Evolutionary conservation across 352 stramenopile species (phyloP).

Genomic region (Lagenidium giganteum): DNA sequence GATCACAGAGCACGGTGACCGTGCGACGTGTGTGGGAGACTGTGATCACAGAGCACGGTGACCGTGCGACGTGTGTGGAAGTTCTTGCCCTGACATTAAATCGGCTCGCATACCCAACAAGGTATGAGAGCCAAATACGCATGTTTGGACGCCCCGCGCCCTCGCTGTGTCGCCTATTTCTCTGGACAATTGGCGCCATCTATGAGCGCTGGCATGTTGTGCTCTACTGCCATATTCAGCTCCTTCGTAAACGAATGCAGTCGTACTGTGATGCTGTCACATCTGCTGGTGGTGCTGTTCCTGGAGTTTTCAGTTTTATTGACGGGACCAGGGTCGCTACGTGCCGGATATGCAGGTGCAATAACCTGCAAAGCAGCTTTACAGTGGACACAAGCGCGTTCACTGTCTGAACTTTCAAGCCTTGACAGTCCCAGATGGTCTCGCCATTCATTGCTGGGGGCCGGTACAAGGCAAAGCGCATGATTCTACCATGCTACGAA

Average conservation of each 20-base stretch:
- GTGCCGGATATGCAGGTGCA: not conserved
- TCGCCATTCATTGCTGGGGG: constrained; percentile 14
- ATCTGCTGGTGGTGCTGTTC: not conserved
- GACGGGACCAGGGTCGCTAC: constrained; percentile 13
- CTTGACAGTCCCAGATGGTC: constrained; percentile 11
- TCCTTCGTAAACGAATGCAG: constrained; percentile 1
- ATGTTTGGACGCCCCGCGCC: too few species aligned
- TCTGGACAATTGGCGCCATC: too few species aligned
- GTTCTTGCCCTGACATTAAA: too few species aligned
- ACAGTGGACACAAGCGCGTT: constrained; percentile 13
- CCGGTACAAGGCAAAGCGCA: constrained; percentile 10
- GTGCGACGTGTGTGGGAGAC: too few species aligned
- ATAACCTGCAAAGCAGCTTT: constrained; percentile 1
- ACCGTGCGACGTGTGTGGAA: too few species aligned
- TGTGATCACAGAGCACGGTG: too few species aligned
- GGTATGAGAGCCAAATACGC: too few species aligned
- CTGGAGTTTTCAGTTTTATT: constrained; percentile 9
- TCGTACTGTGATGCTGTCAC: constrained; percentile 2
- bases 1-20: too few species aligned
- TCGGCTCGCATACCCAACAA: too few species aligned
- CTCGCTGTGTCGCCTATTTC: too few species aligned
- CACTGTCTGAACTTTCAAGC: constrained; percentile 16
- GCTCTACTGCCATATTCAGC: constrained; percentile 1
- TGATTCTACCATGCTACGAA: constrained; percentile 9
- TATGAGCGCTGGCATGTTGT: constrained; percentile 7